Percentiles rank a stretch among this genome's conserved stretches.
phyloP scores from a whole-genome alignment of 345 rosid species.

The Raphanus sativus region DNA sequence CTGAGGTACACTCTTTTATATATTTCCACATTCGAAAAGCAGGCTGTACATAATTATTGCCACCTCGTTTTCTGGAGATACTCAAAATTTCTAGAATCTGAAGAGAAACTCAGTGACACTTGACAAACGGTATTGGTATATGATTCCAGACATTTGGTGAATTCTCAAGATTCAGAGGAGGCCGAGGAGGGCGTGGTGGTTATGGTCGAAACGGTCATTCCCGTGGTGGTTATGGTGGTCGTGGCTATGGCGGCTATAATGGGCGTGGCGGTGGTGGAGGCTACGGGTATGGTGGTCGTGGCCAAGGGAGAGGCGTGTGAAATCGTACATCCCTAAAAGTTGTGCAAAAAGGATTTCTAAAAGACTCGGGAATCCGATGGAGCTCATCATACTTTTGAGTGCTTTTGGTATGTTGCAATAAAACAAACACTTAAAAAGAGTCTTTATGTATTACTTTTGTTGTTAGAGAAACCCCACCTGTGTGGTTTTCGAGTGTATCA shows the following conservation, averaged over 20 bases:
- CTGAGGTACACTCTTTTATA: conserved; percentile 61
- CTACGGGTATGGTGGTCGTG: conserved; percentile 34
- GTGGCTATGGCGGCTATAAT: conserved; percentile 5
- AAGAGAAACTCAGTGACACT: not conserved
- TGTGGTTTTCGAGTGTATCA: conserved; percentile 32
- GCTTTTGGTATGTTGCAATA: conserved; percentile 26
- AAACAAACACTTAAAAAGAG: conserved; percentile 9
- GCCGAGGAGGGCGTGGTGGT: conserved; percentile 36
- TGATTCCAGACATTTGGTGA: conserved; percentile 70
- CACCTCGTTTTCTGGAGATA: not conserved
- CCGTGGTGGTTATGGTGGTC: conserved; percentile 45
- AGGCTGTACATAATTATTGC: not conserved
- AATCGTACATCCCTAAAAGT: not conserved
- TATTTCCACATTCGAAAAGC: not conserved
- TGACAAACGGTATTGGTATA: conserved; percentile 4
- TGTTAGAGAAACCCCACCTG: conserved; percentile 4
- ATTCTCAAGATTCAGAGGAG: conserved; percentile 50
- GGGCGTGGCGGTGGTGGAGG: conserved; percentile 32
- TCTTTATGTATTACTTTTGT: conserved; percentile 17
- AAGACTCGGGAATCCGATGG: not conserved
- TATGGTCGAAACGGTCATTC: conserved; percentile 42
- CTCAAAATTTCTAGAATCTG: not conserved
- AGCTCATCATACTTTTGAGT: conserved; percentile 2
- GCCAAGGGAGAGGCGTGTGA: conserved; percentile 32
- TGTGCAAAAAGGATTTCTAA: not conserved